Evolutionary conservation across 106 monocot species (phyloP), one percentile per base, ranked within the genome.

Genomic region (Triglochin maritima): DNA sequence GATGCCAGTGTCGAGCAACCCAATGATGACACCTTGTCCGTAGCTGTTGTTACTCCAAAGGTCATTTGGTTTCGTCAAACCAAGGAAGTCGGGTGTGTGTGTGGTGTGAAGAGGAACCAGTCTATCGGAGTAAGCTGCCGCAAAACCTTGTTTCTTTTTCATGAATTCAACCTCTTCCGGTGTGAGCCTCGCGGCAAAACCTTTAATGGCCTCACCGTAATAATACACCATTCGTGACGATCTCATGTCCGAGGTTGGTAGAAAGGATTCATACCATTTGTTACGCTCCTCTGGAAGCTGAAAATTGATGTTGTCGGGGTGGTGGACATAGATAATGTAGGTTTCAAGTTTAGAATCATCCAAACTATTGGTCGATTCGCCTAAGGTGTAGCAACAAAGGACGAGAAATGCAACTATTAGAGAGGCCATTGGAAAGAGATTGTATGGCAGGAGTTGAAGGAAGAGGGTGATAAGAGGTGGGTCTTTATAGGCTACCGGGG

Each of bases 131-230:
- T 64, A 43, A 5, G 72, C 64, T 45, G 9, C n/a, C 45, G 57
- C 42, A 47, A 73, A 73, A 1, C 72, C 63, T 3, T 73, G 64
- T 56, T 16, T 47, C 4, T 44, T 5, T 42, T 45, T 47, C 64
- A 73, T 64, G 54, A 15, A 63, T 47, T 44, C 15, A 9, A 56
- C 56, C 56, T 73, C 72, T 2, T 64, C 56, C 14, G 14, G 9
- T 4, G 72, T 64, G 16, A 73, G 72, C 46, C 46, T 63, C 44
- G 72, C 72, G 3, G 72, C 72, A 50, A 73, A 73, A 2, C 63
- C 72, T 14, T 48, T 55, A 47, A 73, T 52, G 47, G 47, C 72
- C 7, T 56, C 6, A 9, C 11, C 16, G 72, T 73, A 73, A 17
- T 63, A 73, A 53, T 64, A 57, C 43, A 73, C 47, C n/a, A 73